These are phyloP conservation scores for Aspergillus sp. DNA, from an alignment of 2,329 filamentous ascomycete genomes.

Conservation along the genomic window DNA sequence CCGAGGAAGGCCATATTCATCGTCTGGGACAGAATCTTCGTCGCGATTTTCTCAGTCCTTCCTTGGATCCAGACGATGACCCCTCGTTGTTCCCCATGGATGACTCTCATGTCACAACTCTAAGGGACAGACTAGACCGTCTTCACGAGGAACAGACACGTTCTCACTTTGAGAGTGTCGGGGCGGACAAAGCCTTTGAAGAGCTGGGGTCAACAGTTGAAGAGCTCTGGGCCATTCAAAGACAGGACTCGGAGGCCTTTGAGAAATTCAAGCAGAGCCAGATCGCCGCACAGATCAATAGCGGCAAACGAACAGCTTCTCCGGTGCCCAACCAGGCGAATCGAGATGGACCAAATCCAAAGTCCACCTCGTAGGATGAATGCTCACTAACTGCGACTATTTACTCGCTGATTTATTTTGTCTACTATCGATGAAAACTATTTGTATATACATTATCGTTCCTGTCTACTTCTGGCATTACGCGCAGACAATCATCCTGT, in stretches of 20 bases:
- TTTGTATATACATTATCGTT: too few species aligned
- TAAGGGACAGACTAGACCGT: constrained; percentile 40
- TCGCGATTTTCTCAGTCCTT: constrained; percentile 55
- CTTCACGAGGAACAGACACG: constrained; percentile 39
- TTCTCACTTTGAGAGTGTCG: constrained; percentile 32
- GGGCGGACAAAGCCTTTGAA: constrained; percentile 36
- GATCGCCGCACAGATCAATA: constrained; percentile 43
- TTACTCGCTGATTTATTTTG: too few species aligned
- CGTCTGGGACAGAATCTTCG: constrained; percentile 64
- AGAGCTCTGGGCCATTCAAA: constrained; percentile 38
- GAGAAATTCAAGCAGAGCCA: constrained; percentile 41
- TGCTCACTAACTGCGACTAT: too few species aligned
- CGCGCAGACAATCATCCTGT: too few species aligned
- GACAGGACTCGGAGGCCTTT: constrained; percentile 41
- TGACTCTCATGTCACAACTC: constrained; percentile 40
- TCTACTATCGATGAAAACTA: too few species aligned
- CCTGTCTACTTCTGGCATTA: too few species aligned
- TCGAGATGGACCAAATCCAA: too few species aligned
- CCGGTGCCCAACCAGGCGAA: too few species aligned
- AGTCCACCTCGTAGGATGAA: too few species aligned
- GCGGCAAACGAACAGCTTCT: constrained; percentile 20
- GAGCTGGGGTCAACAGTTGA: constrained; percentile 42
- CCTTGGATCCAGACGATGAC: constrained; percentile 36
- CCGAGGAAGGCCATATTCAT: constrained; percentile 67
- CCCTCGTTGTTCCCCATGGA: constrained; percentile 22